Evolutionary conservation across 768 basidiomycete genomes (phyloP).

Genomic region (Termitomyces sp.): DNA sequence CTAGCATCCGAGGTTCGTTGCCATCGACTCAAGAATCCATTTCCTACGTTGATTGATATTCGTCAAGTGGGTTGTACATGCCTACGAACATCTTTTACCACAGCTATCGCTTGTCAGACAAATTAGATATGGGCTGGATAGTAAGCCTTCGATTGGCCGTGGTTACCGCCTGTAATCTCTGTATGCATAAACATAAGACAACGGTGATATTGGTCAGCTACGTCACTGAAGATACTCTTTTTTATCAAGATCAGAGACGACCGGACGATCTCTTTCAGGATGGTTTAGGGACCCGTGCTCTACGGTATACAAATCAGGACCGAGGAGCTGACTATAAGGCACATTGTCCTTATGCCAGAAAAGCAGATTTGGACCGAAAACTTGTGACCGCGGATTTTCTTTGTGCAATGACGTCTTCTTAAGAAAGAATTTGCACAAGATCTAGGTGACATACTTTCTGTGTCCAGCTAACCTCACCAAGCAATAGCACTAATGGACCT

Average conservation of each 20-base stretch:
- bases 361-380: not conserved
- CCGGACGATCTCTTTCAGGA: not conserved
- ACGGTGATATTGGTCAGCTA: not conserved
- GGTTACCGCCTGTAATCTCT: constrained; percentile 21
- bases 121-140: constrained; percentile 25
- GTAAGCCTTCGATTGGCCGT: constrained; percentile 25
- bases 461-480: not conserved
- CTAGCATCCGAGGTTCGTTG: constrained; percentile 33
- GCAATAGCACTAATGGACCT: not conserved
- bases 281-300: not conserved
- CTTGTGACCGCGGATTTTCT: not conserved
- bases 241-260: not conserved
- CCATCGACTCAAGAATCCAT: not conserved
- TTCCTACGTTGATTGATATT: not conserved
- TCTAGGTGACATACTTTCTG: not conserved
- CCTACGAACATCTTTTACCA: constrained; percentile 30
- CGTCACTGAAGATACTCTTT: not conserved
- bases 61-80: constrained; percentile 32
- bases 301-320: not conserved
- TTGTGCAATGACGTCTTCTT: not conserved
- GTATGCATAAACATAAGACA: not conserved
- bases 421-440: not conserved
- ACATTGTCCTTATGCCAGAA: not conserved
- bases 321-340: not conserved
- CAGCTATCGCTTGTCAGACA: constrained; percentile 26